Evolutionary conservation across 306 rosid species (phyloP), one percentile per base, ranked within the genome.

Genomic region (Delonix regia): DNA sequence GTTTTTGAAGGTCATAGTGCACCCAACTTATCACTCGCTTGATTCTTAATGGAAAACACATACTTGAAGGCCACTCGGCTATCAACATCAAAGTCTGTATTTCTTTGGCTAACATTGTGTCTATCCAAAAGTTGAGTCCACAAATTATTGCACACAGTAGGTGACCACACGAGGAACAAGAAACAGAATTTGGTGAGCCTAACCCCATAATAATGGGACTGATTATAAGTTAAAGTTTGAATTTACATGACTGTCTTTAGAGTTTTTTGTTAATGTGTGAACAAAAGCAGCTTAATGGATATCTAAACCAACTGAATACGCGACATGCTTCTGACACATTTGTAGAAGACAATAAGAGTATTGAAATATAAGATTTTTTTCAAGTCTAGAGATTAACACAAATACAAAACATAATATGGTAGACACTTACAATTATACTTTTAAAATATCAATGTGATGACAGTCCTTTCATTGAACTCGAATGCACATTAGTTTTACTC

Each of bases 251-350:
- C 10, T n/a, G 28, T 2, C 53, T 28, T 38, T 75, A 63, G 44
- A 36, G 27, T 66, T 57, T 82, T 82, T 66, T 82, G 59, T 47
- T 53, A 75, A 69, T 52, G 11, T 28, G 38, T 34, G 62, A 51
- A 56, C 77, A 66, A 79, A 75, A 81, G 82, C 75, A 82, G 84
- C 86, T 79, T 59, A 72, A 75, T 82, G 53, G 77, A 82, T 77
- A 63, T 75, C 65, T 38, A 47, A 78, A 67, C 77, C 60, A 55
- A 82, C 76, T 69, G 80, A 86, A 81, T 83, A 79, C 81, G 72
- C 74, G 74, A 85, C 83, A 75, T 74, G 74, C 52, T 75, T 86
- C 85, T 88, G 88, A 74, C 85, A 88, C 65, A 51, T 73, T 73
- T 76, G 78, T 82, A 69, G 76, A 81, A 82, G 84, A 84, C 85